Conservation (phyloP, 2,329 filamentous ascomycete genomes). For the Furcasterigmium sp. region DNA sequence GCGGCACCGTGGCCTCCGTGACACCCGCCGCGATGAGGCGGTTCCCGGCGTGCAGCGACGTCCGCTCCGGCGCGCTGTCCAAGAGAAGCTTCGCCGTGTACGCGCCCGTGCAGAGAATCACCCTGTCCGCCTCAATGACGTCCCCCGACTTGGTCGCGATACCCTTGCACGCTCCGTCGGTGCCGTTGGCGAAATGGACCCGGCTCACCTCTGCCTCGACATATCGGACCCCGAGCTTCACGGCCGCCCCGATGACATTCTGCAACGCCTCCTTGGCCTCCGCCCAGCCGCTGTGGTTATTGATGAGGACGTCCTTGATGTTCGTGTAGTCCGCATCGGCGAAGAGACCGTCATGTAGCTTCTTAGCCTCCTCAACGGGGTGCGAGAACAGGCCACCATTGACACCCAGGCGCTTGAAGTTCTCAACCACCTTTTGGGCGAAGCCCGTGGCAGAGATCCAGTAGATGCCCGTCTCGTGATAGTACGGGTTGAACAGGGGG, state of each 20-base stretch:
- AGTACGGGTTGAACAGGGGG: constrained; percentile 50
- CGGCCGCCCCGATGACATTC: constrained; percentile 45
- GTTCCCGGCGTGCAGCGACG: constrained; percentile 37
- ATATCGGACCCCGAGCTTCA: constrained; percentile 55
- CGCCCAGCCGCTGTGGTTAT: constrained; percentile 58
- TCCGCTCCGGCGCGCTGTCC: constrained; percentile 33
- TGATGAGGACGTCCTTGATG: constrained; percentile 55
- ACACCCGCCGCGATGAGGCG: constrained; percentile 48
- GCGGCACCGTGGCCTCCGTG: constrained; percentile 39
- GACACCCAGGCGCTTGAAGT: constrained; percentile 41
- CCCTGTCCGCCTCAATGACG: constrained; percentile 17
- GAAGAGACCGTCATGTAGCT: constrained; percentile 53
- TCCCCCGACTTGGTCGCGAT: too few species aligned
- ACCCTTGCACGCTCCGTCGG: too few species aligned
- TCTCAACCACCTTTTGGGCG: constrained; percentile 44
- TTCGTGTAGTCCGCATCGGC: constrained; percentile 54
- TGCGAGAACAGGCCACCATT: constrained; percentile 35
- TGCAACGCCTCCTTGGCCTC: constrained; percentile 54
- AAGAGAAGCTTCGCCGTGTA: constrained; percentile 44
- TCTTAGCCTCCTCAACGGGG: constrained; percentile 37
- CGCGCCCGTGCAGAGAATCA: constrained; percentile 39
- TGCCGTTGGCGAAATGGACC: constrained; percentile 29
- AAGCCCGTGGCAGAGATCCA: constrained; percentile 48
- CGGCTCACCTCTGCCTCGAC: constrained; percentile 44
- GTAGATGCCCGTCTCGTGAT: constrained; percentile 56